Evolutionary conservation across 768 basidiomycete genomes (phyloP), one percentile per base, ranked within the genome.

Genomic region (Chalciporus pseudorubinellus): DNA sequence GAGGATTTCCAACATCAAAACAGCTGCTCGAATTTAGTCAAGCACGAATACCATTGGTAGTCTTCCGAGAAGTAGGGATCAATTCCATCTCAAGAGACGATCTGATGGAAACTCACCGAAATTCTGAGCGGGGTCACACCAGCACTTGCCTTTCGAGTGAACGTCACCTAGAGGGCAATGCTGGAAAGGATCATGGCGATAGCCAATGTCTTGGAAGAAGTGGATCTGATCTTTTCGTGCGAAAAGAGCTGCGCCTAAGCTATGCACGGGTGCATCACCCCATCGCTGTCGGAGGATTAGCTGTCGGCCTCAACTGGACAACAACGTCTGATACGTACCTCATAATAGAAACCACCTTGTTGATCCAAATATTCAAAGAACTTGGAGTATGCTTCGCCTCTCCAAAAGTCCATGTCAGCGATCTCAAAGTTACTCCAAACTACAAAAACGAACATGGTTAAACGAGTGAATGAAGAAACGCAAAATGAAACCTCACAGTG

Each of bases 291-390:
- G 24, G 29, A 18, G 22, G 22, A 21, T 29, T 16, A 47, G 40
- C 38, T 19, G 41, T 44, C 18, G 11, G 33, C 33, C 33, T 42
- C 20, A 18, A 39, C 7, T 28, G n/a, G 34, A 12, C 50, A 26
- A 44, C 33, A 6, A 56, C 46, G 10, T n/a, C 6, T 21, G 13
- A 11, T 28, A 64, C 72, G 10, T 24, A 87, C 87, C 83, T 93
- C 92, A 61, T 93, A 94, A 72, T 94, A 94, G 70, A 95, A 93
- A 5, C 93, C 93, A 34, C 93, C 93, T 42, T 82, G 80, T 2
- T 77, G 70, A 58, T 95, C 94, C 29, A 95, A 78, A 65, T 81
- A 79, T 24, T 90, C 81, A 60, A 95, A 95, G 72, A 87, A 95
- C 43, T 82, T 78, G 59, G 80, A 78, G 70, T 97, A 98, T 0